Evolutionary conservation across 2,329 filamentous ascomycete species (phyloP), one percentile per base, ranked within the genome.

Genomic region (Chrysoporthe cubensis): DNA sequence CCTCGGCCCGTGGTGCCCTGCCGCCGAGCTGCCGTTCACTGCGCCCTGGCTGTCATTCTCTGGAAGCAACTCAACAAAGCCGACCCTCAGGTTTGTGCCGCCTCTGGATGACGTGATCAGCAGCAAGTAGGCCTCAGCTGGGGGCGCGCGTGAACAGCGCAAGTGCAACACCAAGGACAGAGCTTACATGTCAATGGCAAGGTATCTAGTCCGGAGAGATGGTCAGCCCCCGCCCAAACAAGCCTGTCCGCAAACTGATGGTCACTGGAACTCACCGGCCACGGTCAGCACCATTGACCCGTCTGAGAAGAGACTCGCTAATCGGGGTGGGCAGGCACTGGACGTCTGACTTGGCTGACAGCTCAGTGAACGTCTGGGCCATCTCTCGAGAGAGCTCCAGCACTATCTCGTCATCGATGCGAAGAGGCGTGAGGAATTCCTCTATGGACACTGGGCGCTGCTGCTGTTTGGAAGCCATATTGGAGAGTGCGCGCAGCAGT

Each of bases 31-130:
- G 32, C 37, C 43, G 14, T 50, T 52, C 9, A 34, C 9, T n/a
- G 7, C 34, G 16, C n/a, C 40, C 14, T 32, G 16, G 11, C 37
- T 32, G 64, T 68, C 50, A 65, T 78, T 73, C 66, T 80, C 74
- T 46, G 82, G 82, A 26, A 84, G 74, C 37, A 91, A 78, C 73
- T 91, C 87, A 64, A 91, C 83, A 71, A 91, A 91, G 42, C 87
- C 89, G 40, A 90, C 89, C 74, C 90, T 83, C 56, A 92, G 80
- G 72, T 92, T 91, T 8, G 89, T 90, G 8, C 90, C 90, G 70
- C 90, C 90, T 71, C 88, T 89, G 73, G 72, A 71, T 73, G 11
- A 14, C 66, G 14, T 66, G 48, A 64, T 71, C 61, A 77, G 65
- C 61, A 77, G 65, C 69, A 61, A 57, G 44, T 21, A 46, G n/a